Percentiles rank a stretch among this genome's conserved stretches.
phyloP scores from a whole-genome alignment of 2,329 filamentous ascomycete genomes.

The Aureobasidium leucospermi region DNA sequence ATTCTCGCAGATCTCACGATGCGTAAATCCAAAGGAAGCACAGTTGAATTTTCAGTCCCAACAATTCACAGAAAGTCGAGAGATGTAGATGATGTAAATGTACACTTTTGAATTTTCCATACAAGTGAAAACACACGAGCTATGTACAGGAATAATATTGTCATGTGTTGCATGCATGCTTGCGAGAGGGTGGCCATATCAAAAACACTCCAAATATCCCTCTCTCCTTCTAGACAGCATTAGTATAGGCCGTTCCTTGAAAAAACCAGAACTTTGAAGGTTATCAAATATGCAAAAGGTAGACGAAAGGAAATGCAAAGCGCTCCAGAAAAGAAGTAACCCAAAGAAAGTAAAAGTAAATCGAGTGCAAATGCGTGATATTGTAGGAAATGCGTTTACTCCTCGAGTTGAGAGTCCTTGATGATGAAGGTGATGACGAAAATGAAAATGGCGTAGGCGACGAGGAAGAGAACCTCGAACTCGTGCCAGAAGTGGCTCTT shows the following conservation, averaged over 20 bases:
- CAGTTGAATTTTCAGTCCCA: background rate
- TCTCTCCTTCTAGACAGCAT: conserved; percentile 13
- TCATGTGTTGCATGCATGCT: conserved; percentile 5
- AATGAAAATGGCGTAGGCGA: conserved; percentile 14
- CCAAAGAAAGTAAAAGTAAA: background rate
- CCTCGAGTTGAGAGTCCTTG: background rate
- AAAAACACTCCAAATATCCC: conserved; percentile 5
- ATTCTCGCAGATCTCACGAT: background rate
- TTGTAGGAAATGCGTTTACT: conserved; percentile 5
- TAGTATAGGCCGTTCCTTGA: conserved; percentile 6
- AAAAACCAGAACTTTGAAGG: background rate
- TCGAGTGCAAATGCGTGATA: background rate
- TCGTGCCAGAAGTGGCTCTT: conserved; percentile 16
- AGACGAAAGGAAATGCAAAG: background rate
- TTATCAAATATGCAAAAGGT: conserved; percentile 4
- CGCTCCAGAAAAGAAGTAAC: conserved; percentile 7
- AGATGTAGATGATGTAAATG: background rate
- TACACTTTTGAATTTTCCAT: conserved; percentile 11
- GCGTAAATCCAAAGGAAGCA: background rate
- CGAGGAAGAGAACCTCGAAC: conserved; percentile 13
- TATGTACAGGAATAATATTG: conserved; percentile 9
- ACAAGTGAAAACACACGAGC: background rate
- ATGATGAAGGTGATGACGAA: conserved; percentile 13
- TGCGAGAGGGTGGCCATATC: background rate
- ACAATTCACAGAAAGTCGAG: background rate